Conservation (phyloP, 257 asterid species). For the Schizonepeta tenuifolia region DNA sequence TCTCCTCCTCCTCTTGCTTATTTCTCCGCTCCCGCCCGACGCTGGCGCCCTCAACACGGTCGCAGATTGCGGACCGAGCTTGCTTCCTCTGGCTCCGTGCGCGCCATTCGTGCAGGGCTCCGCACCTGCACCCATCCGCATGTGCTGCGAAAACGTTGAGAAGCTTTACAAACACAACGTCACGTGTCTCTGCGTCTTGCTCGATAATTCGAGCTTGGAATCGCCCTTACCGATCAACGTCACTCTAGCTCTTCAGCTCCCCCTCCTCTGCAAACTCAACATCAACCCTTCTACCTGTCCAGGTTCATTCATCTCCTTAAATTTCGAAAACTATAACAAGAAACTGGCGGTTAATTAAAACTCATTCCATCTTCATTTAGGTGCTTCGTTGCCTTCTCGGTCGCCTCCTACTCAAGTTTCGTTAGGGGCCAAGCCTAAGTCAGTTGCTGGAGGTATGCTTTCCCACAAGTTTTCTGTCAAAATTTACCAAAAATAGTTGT, state of each 20-base stretch:
- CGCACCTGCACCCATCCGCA: slow-evolving; percentile 46
- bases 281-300: slow-evolving; percentile 50
- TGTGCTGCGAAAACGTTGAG: slow-evolving; percentile 56
- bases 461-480: background rate
- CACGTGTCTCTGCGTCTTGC: slow-evolving; percentile 59
- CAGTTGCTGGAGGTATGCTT: slow-evolving; percentile 53
- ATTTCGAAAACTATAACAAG: background rate
- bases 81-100: slow-evolving; percentile 57
- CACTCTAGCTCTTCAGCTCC: slow-evolving; percentile 69
- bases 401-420: slow-evolving; percentile 60
- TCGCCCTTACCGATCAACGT: slow-evolving; percentile 55
- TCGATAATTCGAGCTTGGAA: slow-evolving; percentile 45
- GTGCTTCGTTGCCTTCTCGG: slow-evolving; percentile 40
- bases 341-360: background rate
- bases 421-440: slow-evolving; percentile 46
- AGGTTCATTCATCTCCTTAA: slow-evolving; percentile 34
- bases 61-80: slow-evolving; percentile 48
- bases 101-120: slow-evolving; percentile 64
- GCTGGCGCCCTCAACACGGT: slow-evolving; percentile 44
- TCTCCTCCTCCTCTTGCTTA: slow-evolving; percentile 2
- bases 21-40: slow-evolving; percentile 20
- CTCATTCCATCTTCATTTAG: slow-evolving; percentile 24
- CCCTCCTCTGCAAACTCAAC: slow-evolving; percentile 54
- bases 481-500: background rate
- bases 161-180: slow-evolving; percentile 48